A percentile compares a stretch with the other conserved stretches of the same genome.
phyloP scores from a whole-genome alignment of 306 rosid genomes.

The Myrica gale region DNA sequence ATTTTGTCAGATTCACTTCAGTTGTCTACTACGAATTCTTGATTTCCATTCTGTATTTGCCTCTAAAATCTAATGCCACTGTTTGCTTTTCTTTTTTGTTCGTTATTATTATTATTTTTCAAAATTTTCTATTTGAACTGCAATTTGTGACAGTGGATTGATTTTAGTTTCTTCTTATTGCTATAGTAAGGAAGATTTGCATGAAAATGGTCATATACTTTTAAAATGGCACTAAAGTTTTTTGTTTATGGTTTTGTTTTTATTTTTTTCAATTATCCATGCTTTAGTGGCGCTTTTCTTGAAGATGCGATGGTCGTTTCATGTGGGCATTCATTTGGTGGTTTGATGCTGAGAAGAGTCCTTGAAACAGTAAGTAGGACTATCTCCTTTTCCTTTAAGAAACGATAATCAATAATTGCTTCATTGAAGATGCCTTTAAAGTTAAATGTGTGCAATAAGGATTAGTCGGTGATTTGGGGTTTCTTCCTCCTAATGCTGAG shows the following conservation, averaged over 20 bases:
- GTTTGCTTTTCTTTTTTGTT: background rate
- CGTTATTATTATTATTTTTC: background rate
- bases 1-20: slow-evolving; percentile 4
- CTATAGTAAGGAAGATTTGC: slow-evolving; percentile 9
- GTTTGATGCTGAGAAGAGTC: slow-evolving; percentile 90
- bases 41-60: background rate
- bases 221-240: slow-evolving; percentile 22
- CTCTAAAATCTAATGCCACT: slow-evolving; percentile 9
- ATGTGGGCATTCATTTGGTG: slow-evolving; percentile 99
- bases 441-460: background rate
- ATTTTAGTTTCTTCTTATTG: slow-evolving; percentile 6
- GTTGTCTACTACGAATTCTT: background rate
- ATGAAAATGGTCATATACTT: slow-evolving; percentile 18
- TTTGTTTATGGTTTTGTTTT: slow-evolving; percentile 12
- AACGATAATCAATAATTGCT: background rate
- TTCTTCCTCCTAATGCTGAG: too few species aligned
- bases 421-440: background rate
- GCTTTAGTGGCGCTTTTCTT: slow-evolving; percentile 74
- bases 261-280: slow-evolving; percentile 21
- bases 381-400: slow-evolving; percentile 23
- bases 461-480: background rate
- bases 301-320: slow-evolving; percentile 95
- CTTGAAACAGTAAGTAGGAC: slow-evolving; percentile 71
- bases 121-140: slow-evolving; percentile 8
- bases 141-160: slow-evolving; percentile 15